These are phyloP conservation scores for Xylaria flabelliformis DNA, from an alignment of 495 filamentous ascomycete genomes.

Conservation along the genomic window DNA sequence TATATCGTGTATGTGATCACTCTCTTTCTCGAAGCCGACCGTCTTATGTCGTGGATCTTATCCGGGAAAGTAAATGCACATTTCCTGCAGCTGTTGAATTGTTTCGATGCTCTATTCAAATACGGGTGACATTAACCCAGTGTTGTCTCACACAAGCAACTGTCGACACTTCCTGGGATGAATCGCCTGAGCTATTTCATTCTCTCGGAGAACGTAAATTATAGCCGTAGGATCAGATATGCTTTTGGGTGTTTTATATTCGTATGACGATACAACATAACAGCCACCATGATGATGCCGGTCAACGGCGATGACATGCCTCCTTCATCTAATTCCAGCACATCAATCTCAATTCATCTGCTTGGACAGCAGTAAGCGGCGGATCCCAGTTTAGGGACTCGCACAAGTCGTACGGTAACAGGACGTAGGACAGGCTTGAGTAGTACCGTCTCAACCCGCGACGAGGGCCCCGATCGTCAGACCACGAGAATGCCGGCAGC, in stretches of 20 bases:
- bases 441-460: constrained; percentile 6
- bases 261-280: not conserved
- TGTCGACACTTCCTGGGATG: not conserved
- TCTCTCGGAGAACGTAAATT: not conserved
- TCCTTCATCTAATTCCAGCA: not conserved
- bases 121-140: not conserved
- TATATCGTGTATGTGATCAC: not conserved
- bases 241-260: not conserved
- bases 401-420: not conserved
- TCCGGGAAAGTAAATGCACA: not conserved
- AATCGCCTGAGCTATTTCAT: not conserved
- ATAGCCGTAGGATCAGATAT: not conserved
- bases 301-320: not conserved
- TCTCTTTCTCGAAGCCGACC: not conserved
- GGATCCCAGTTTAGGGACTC: not conserved
- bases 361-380: not conserved
- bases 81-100: not conserved
- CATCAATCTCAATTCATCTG: not conserved
- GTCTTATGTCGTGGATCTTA: not conserved
- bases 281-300: not conserved
- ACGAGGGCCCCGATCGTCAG: not conserved
- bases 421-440: not conserved
- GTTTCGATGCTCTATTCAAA: not conserved
- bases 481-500: constrained; percentile 13
- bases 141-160: not conserved